Evolutionary conservation across 2,329 filamentous ascomycete genomes (phyloP).

Genomic region (Alternaria angustiovoidea): DNA sequence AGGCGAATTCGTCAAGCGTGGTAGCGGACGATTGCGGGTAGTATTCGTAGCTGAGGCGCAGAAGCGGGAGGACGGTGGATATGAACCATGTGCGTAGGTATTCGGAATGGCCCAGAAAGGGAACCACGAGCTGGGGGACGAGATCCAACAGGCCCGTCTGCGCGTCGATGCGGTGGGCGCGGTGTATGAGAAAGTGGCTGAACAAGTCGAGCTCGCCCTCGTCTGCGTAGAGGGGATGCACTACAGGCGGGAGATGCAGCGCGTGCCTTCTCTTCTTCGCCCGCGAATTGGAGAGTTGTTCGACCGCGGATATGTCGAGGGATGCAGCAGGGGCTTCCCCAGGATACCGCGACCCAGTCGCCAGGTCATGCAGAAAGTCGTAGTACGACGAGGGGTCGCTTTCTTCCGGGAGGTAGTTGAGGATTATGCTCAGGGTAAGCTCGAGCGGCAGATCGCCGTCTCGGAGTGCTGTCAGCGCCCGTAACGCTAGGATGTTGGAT

Average conservation of each 20-base stretch:
- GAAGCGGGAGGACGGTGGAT: conserved; percentile 72
- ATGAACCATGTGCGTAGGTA: conserved; percentile 73
- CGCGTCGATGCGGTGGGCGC: conserved; percentile 73
- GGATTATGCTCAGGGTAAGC: conserved; percentile 73
- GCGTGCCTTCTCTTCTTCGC: conserved; percentile 70
- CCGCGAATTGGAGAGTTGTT: conserved; percentile 67
- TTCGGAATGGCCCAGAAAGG: conserved; percentile 70
- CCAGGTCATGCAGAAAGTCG: conserved; percentile 67
- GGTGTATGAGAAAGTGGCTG: conserved; percentile 71
- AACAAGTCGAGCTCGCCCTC: conserved; percentile 64
- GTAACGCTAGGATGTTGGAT: conserved; percentile 70
- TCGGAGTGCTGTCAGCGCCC: conserved; percentile 66
- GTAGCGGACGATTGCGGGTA: conserved; percentile 63
- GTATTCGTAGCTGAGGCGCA: conserved; percentile 75
- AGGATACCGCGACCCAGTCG: conserved; percentile 56
- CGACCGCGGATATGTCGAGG: conserved; percentile 65
- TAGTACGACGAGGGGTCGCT: conserved; percentile 69
- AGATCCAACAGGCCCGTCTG: conserved; percentile 76
- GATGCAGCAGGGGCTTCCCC: conserved; percentile 45
- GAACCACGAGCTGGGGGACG: conserved; percentile 70
- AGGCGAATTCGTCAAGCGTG: conserved; percentile 70
- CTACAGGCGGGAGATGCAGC: conserved; percentile 68
- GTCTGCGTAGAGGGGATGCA: conserved; percentile 57
- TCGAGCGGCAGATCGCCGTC: conserved; percentile 67
- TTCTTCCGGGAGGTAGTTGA: conserved; percentile 80